Base-by-base conservation (phyloP, 768 basidiomycete species). In the Guyanaporus albipodus region DNA sequence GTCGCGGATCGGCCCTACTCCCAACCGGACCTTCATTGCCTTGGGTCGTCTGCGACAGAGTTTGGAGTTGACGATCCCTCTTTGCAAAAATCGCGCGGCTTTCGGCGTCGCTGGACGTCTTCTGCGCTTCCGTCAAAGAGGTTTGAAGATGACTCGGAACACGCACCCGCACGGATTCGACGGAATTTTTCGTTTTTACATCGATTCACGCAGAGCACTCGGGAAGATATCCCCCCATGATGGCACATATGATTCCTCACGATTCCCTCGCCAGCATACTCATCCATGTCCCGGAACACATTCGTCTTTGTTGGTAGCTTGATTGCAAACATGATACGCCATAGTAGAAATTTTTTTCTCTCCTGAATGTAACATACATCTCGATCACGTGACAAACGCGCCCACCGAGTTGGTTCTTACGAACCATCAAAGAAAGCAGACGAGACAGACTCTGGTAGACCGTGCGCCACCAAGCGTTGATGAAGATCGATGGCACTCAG, bases 401-500 rank as follows among this genome's bases (percentile, higher is more conserved):
- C 45, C 42, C 23, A 7, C 24, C 10, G 1, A 2, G 47, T 57
- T 48, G 28, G 24, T 51, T 46, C 14, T n/a, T 32, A 12, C 18
- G 41, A 41, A 46, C 23, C 14, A 15, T 28, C 37, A 47, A 46
- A 34, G 40, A 34, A 26, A n/a, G n/a, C n/a, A n/a, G n/a, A 7
- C 17, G 12, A 15, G n/a, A 31, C 15, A 10, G n/a, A 8, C 10
- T 18, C 32, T 33, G 19, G 32, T 23, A n/a, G 27, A 22, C 27
- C 15, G 35, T 35, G 38, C 42, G 44, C 42, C 34, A 48, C 46
- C 34, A n/a, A 28, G 38, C 19, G 44, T 60, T 44, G 40, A 63
- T 58, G 63, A 51, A 44, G 45, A 37, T 33, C 8, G 38, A 87
- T 87, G 85, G 78, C 83, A 38, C 69, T 86, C 42, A 82, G 70